phyloP scores from a whole-genome alignment of 2,329 filamentous ascomycete species.

The Colletotrichum abscissum region DNA sequence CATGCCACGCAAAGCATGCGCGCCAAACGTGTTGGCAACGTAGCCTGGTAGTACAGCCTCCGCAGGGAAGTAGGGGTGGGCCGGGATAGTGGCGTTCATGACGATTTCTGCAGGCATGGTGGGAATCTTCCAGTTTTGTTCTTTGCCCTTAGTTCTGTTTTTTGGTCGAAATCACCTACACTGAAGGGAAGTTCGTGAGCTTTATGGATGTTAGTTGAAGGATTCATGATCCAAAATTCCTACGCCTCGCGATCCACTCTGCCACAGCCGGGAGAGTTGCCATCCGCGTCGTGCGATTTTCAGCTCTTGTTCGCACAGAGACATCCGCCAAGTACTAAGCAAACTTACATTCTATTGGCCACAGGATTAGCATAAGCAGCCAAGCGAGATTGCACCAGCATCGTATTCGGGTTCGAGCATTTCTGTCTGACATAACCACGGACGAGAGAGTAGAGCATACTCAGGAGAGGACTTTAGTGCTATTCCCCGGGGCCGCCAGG shows the following conservation, averaged over 20 bases:
- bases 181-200: background rate
- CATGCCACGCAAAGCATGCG: conserved; percentile 66
- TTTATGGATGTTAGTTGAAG: background rate
- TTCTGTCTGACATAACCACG: background rate
- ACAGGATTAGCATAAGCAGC: no score
- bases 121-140: no score
- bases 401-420: conserved; percentile 21
- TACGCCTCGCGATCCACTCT: background rate
- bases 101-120: background rate
- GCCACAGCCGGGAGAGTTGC: background rate
- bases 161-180: background rate
- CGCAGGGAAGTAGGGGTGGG: conserved; percentile 79
- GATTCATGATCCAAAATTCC: background rate
- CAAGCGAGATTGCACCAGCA: conserved; percentile 17
- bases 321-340: background rate
- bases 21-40: conserved; percentile 72
- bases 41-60: conserved; percentile 72
- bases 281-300: conserved; percentile 27
- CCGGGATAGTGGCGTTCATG: conserved; percentile 22
- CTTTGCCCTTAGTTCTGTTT: background rate
- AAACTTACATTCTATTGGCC: background rate
- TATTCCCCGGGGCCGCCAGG: background rate
- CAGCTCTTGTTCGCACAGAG: background rate
- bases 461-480: background rate
- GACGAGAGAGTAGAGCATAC: background rate